Evolutionary conservation across 352 stramenopile genomes (phyloP).

Genomic region (Phytophthora pini): DNA sequence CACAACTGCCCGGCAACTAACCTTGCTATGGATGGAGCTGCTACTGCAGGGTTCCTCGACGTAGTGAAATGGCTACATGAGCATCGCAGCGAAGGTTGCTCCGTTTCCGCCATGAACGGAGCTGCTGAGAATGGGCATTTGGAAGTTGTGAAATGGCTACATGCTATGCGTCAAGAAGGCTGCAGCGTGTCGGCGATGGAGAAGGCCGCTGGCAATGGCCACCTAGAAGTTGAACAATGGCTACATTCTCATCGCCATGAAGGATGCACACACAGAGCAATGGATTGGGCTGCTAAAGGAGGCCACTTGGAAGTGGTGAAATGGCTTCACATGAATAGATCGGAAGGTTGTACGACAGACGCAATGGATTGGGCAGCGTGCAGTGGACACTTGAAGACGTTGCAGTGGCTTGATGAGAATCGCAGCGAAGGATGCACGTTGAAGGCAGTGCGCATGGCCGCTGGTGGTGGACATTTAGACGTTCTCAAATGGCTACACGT

Average conservation of each 20-base stretch:
- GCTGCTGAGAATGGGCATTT: slow-evolving; percentile 26
- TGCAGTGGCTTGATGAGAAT: slow-evolving; percentile 28
- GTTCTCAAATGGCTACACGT: slow-evolving; percentile 30
- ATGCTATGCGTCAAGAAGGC: slow-evolving; percentile 16
- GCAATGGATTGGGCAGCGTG: slow-evolving; percentile 34
- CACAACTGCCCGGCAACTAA: slow-evolving; percentile 17
- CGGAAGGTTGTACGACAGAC: slow-evolving; percentile 23
- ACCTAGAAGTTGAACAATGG: slow-evolving; percentile 29
- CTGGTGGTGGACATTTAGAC: slow-evolving; percentile 18
- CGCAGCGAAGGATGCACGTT: slow-evolving; percentile 16
- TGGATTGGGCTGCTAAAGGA: slow-evolving; percentile 33
- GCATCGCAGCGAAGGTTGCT: slow-evolving; percentile 22
- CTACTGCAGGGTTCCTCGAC: slow-evolving; percentile 15
- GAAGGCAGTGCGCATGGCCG: slow-evolving; percentile 23
- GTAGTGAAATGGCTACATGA: slow-evolving; percentile 24
- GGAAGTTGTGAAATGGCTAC: slow-evolving; percentile 25
- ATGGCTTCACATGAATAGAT: slow-evolving; percentile 27
- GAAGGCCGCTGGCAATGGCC: slow-evolving; percentile 33
- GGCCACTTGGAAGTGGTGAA: slow-evolving; percentile 32
- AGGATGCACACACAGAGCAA: slow-evolving; percentile 30
- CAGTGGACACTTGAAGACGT: slow-evolving; percentile 15
- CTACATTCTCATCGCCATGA: slow-evolving; percentile 21
- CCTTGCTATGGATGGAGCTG: slow-evolving; percentile 29
- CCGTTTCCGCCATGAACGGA: slow-evolving; percentile 25
- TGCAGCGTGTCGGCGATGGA: slow-evolving; percentile 31